phyloP scores from a whole-genome alignment of 163 green algal genomes.

The Prototheca wickerhamii region DNA sequence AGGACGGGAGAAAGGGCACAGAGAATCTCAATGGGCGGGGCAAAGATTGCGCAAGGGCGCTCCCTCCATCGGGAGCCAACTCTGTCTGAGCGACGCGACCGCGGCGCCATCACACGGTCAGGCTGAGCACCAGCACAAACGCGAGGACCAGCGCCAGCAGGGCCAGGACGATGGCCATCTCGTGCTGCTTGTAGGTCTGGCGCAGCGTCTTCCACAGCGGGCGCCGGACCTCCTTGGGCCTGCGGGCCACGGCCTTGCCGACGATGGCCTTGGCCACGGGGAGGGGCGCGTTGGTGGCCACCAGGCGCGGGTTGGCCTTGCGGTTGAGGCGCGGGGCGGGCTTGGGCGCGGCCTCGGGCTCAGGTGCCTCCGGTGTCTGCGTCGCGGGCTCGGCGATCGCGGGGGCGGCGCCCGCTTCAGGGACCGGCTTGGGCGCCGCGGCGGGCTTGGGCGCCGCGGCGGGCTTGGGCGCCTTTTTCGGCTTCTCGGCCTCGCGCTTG shows the following conservation, averaged over 20 bases:
- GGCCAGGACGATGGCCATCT: neutral
- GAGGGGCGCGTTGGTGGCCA: neutral
- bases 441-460: neutral
- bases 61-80: too few species aligned
- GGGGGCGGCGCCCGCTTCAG: neutral
- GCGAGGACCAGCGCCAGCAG: neutral
- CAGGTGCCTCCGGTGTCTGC: neutral
- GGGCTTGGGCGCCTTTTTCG: neutral
- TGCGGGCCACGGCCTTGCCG: neutral
- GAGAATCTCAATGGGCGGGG: too few species aligned
- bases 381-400: neutral
- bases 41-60: too few species aligned
- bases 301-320: neutral
- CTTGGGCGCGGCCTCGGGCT: neutral
- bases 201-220: neutral
- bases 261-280: constrained; percentile 1
- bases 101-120: neutral
- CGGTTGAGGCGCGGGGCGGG: too few species aligned
- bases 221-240: neutral
- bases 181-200: neutral
- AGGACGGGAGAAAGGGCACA: too few species aligned
- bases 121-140: neutral
- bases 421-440: neutral
- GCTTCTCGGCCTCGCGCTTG: neutral
- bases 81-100: neutral